A percentile compares a stretch with the other conserved stretches of the same genome.
phyloP scores from a whole-genome alignment of 192 early-diverging fungal genomes.

The Dissophora globulifera region DNA sequence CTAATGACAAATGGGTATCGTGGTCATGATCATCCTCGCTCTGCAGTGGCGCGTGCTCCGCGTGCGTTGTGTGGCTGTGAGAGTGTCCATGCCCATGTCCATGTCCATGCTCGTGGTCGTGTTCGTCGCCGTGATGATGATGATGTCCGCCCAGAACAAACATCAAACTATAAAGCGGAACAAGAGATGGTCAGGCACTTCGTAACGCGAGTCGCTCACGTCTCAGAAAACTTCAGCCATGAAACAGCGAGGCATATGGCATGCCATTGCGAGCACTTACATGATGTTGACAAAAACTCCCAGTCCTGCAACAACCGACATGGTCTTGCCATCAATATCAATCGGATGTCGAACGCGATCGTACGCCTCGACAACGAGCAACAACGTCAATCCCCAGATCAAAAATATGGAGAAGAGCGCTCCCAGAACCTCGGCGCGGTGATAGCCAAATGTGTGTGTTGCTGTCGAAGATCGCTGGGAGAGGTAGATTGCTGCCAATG shows the following conservation, averaged over 20 bases:
- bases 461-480: constrained; percentile 52
- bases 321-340: constrained; percentile 72
- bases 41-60: constrained; percentile 13
- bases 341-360: constrained; percentile 71
- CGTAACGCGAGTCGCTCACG: too few relatives aligned
- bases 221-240: too few relatives aligned
- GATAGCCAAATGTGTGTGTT: constrained; percentile 77
- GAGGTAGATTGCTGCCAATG: constrained; percentile 49
- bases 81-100: constrained; percentile 19
- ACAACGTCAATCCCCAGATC: constrained; percentile 81
- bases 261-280: too few relatives aligned
- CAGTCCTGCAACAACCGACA: constrained; percentile 74
- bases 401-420: constrained; percentile 79
- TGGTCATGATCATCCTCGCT: constrained; percentile 18
- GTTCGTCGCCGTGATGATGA: constrained; percentile 51
- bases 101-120: constrained; percentile 30
- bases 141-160: constrained; percentile 63
- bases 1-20: too few relatives aligned
- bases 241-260: too few relatives aligned
- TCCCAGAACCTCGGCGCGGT: constrained; percentile 83
- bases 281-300: constrained; percentile 84
- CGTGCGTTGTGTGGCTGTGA: constrained; percentile 48
- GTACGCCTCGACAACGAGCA: constrained; percentile 77
- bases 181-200: too few relatives aligned
- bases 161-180: constrained; percentile 61